Evolutionary conservation across 2,329 filamentous ascomycete species (phyloP), one percentile per base, ranked within the genome.

Genomic region (Fusarium agapanthi): DNA sequence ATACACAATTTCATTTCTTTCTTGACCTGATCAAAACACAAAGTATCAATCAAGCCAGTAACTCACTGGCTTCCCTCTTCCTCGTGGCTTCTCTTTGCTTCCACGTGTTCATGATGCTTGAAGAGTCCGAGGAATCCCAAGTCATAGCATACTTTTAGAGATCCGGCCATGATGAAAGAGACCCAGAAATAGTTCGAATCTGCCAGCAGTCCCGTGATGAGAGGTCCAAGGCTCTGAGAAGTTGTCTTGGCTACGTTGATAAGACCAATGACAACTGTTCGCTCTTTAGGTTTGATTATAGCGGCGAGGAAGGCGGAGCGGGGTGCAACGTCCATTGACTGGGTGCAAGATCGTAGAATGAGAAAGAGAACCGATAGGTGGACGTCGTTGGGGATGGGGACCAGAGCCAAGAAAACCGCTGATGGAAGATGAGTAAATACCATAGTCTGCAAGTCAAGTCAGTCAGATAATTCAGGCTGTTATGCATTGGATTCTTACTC

Each of bases 371-470:
- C 84, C 1, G 91, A 86, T 10, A 90, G 68, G 16, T 83, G 83
- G 1, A 90, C 81, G 7, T 84, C 83, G 26, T 83, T 79, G 1
- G 90, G 89, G 2, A 91, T 75, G 0, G 90, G 88, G 28, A 94
- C 88, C 26, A 93, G 80, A 20, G 88, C 83, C 4, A 93, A 85
- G 72, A 90, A 91, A 32, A 93, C 80, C 13, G 91, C 85, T 0
- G 91, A 92, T 0, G 92, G 92, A 1, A 94, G 83, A 74, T 94
- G 91, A 0, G 91, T 93, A 76, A 93, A 92, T 14, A 92, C 91
- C 92, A 94, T 94, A 3, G 91, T 93, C 84, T 90, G 68, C 66
- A 2, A 22, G 1, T n/a, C 13, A 6, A 1, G 34, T 61, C 11
- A 63, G 47, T 66, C 30, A 38, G 6, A n/a, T 20, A 16, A 20